These are phyloP conservation scores for Vicia faba DNA, from an alignment of 306 rosid genomes.

Conservation along the genomic window DNA sequence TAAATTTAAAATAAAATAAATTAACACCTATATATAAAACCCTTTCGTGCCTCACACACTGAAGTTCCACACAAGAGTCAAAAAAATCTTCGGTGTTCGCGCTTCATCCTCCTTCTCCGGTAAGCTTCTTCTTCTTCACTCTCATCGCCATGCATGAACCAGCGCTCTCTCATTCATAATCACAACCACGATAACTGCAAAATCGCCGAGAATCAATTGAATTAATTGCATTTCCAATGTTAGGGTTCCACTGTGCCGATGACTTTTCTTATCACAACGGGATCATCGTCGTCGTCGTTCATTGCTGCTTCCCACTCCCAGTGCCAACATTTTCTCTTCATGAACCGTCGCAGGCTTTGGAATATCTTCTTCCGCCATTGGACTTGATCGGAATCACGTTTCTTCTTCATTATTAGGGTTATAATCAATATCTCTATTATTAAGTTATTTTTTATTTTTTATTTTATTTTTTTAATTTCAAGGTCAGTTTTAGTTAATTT, in stretches of 20 bases:
- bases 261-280: slow-evolving; percentile 47
- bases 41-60: not conserved
- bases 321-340: slow-evolving; percentile 41
- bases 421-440: not conserved
- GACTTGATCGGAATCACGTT: slow-evolving; percentile 41
- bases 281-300: slow-evolving; percentile 22
- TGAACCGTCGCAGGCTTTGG: slow-evolving; percentile 56
- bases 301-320: slow-evolving; percentile 33
- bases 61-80: not conserved
- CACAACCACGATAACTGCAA: not conserved
- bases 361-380: slow-evolving; percentile 54
- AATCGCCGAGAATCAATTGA: not conserved
- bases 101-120: slow-evolving; percentile 46
- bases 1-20: too few species aligned
- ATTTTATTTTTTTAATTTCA: not conserved
- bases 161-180: not conserved
- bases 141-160: not conserved
- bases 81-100: not conserved
- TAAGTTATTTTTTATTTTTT: slow-evolving; percentile 1
- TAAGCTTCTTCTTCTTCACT: slow-evolving; percentile 38
- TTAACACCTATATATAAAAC: not conserved
- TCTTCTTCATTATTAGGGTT: slow-evolving; percentile 31
- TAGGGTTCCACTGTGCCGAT: slow-evolving; percentile 59
- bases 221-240: slow-evolving; percentile 37
- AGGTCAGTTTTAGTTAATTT: not conserved